A percentile compares a stretch with the other conserved stretches of the same genome.
Conservation (phyloP, 192 early-diverging fungal species). For the Radiomyces spectabilis region DNA sequence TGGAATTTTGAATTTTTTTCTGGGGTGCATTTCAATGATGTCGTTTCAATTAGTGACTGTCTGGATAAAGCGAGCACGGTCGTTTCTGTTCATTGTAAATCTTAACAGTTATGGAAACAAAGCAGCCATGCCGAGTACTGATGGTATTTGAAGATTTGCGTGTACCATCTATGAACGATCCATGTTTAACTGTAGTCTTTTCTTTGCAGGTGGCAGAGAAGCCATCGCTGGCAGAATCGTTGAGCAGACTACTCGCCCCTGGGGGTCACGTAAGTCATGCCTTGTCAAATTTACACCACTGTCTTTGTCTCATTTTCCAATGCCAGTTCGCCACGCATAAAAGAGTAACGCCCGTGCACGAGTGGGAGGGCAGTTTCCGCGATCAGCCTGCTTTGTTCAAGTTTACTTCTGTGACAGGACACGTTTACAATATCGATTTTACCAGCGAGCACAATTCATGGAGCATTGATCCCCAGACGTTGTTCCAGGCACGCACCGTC, state of each 20-base stretch:
- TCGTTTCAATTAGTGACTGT: too few species aligned
- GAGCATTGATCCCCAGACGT: conserved; percentile 34
- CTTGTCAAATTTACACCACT: background rate
- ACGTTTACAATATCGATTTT: conserved; percentile 37
- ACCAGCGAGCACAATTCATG: conserved; percentile 33
- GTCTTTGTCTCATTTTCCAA: background rate
- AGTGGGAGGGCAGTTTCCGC: conserved; percentile 17
- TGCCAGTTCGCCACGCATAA: conserved; percentile 12
- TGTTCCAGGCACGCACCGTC: conserved; percentile 35
- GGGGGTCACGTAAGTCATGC: conserved; percentile 18
- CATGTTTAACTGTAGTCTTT: background rate
- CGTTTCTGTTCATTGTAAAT: too few species aligned
- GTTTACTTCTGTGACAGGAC: conserved; percentile 33
- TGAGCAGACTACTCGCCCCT: conserved; percentile 28
- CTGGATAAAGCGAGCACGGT: too few species aligned
- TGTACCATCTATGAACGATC: too few species aligned
- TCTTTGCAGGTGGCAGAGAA: conserved; percentile 34
- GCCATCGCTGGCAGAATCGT: conserved; percentile 33
- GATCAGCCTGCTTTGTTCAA: conserved; percentile 16
- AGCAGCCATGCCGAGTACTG: too few species aligned
- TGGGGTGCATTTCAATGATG: too few species aligned
- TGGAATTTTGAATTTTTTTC: too few species aligned
- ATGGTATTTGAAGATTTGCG: too few species aligned
- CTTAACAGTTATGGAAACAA: too few species aligned
- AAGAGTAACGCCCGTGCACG: conserved; percentile 27